Evolutionary conservation across 352 stramenopile genomes (phyloP).

Genomic region (Phytopythium montanum): DNA sequence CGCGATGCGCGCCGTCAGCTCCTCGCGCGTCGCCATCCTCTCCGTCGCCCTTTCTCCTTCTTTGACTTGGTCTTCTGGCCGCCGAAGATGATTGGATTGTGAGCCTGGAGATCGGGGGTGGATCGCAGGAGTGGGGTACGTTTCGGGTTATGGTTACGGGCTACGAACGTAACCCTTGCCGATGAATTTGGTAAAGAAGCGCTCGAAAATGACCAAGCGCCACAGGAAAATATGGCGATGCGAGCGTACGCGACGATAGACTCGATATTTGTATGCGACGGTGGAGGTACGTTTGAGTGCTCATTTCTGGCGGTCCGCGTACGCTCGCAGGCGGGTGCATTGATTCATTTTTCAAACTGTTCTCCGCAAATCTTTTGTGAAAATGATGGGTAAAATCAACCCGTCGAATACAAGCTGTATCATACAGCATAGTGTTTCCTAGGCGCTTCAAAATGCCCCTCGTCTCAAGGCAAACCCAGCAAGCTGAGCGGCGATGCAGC

Average conservation of each 20-base stretch:
- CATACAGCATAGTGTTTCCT: no score
- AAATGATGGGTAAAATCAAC: no score
- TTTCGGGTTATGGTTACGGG: not conserved
- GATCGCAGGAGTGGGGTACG: not conserved
- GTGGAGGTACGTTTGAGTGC: not conserved
- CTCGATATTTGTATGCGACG: not conserved
- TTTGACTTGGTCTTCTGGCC: not conserved
- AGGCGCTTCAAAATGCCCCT: no score
- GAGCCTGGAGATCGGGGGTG: not conserved
- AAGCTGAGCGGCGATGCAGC: no score
- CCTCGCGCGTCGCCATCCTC: conserved; percentile 47
- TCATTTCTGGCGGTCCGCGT: not conserved
- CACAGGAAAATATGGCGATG: not conserved
- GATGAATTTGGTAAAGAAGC: not conserved
- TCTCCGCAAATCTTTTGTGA: no score
- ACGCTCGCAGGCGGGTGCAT: not conserved
- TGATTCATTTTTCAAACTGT: not conserved
- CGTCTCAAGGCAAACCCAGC: no score
- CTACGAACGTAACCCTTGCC: no score
- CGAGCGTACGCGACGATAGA: not conserved
- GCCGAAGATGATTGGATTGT: conserved; percentile 9
- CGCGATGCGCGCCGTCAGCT: conserved; percentile 55
- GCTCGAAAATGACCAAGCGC: not conserved
- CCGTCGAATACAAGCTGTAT: no score
- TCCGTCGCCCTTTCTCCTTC: not conserved